Evolutionary conservation across 768 basidiomycete species (phyloP), one percentile per base, ranked within the genome.

Genomic region (Hortiboletus campestris): DNA sequence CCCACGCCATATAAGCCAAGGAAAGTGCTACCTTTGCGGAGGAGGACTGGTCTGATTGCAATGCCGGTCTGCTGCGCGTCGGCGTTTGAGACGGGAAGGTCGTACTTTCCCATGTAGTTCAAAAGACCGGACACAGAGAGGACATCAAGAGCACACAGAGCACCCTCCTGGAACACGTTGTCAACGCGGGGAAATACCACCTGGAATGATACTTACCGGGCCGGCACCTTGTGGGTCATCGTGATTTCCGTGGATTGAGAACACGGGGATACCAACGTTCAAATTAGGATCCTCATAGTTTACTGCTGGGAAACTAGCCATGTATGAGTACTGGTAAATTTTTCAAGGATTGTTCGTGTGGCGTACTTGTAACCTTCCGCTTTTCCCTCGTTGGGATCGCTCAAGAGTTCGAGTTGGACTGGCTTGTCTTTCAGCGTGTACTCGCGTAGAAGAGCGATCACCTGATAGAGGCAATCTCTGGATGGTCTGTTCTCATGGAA

Each of bases 201-300:
- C 29, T 11, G 12, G 12, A 20, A 46, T 13, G 22, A 49, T 12
- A 74, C 91, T 58, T 64, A 94, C 94, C 10, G 89, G 80, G 4
- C 95, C 94, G 20, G 94, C 88, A 19, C 97, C 97, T 74, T 98
- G 97, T 34, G 97, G 97, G 65, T 99, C 97, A 66, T 99, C 97
- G 72, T 99, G 97, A 67, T 99, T 99, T 41, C 97, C 97, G 66
- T 99, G 97, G 49, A 99, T 98, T 0, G 96, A 98, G 74, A 99
- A 99, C 29, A 98, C 90, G 4, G 97, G 97, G n/a, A 97, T 92
- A 4, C 84, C 85, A 48, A 99, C 81, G 68, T 99, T 99, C 53
- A 98, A 78, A 69, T 99, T 98, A 2, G 88, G 84, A 64, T 99
- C 96, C 71, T 99, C 94, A 66, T 98, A 98, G 71, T 99, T 98